A percentile compares a stretch with the other conserved stretches of the same genome.
Conservation (phyloP, 2,329 filamentous ascomycete species). For the Blumeriella jaapii region DNA sequence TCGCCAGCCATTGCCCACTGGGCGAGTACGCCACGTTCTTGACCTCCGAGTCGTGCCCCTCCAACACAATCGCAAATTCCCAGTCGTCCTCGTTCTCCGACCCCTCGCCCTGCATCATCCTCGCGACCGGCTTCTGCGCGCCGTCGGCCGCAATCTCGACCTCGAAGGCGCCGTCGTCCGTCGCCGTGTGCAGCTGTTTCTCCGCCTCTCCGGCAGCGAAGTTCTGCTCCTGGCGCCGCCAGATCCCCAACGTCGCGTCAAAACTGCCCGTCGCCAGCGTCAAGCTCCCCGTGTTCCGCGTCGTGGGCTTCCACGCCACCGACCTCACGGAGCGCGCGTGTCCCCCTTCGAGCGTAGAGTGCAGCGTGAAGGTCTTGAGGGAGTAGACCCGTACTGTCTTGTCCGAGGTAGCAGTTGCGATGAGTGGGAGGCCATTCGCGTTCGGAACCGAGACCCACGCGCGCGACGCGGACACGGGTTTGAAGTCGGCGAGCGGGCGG, state of each 20-base stretch:
- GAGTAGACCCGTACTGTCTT: slow-evolving; percentile 87
- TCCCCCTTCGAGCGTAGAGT: slow-evolving; percentile 72
- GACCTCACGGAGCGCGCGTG: slow-evolving; percentile 85
- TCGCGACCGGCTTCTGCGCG: slow-evolving; percentile 15
- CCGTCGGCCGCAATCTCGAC: slow-evolving; percentile 30
- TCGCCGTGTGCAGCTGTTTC: slow-evolving; percentile 24
- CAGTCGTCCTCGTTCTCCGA: slow-evolving; percentile 62
- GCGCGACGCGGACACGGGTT: slow-evolving; percentile 50
- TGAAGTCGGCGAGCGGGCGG: slow-evolving; percentile 24
- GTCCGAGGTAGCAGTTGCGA: slow-evolving; percentile 78
- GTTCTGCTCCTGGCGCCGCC: slow-evolving; percentile 46
- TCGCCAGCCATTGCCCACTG: slow-evolving; percentile 69
- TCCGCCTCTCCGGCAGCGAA: slow-evolving; percentile 22
- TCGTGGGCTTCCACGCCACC: slow-evolving; percentile 75
- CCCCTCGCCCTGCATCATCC: slow-evolving; percentile 27
- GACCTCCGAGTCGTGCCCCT: slow-evolving; percentile 93
- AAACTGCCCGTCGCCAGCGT: slow-evolving; percentile 89
- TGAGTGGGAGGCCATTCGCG: slow-evolving; percentile 64
- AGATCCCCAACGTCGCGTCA: slow-evolving; percentile 80
- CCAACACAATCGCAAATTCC: slow-evolving; percentile 83
- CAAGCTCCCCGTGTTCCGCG: slow-evolving; percentile 46
- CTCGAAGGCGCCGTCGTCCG: slow-evolving; percentile 29
- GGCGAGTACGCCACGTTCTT: slow-evolving; percentile 67
- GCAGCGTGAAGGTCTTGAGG: slow-evolving; percentile 64
- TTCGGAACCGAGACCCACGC: slow-evolving; percentile 83